Evolutionary conservation across 768 basidiomycete species (phyloP).

Genomic region (Lactifluus echinatus): DNA sequence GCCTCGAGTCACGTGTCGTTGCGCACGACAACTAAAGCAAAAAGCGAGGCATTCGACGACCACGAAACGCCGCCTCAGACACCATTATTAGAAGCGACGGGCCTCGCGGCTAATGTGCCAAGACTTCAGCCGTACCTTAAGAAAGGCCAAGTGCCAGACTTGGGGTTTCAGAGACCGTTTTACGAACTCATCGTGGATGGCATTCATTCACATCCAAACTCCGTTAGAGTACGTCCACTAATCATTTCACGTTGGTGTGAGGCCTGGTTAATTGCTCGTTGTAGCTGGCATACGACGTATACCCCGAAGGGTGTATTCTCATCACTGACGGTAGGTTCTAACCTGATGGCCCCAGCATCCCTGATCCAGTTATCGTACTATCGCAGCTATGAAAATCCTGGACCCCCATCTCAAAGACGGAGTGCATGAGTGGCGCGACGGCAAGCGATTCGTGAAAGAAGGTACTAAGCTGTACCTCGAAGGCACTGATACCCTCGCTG

Average conservation of each 20-base stretch:
- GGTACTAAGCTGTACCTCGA: slow-evolving; percentile 75
- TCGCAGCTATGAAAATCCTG: slow-evolving; percentile 71
- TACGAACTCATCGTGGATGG: slow-evolving; percentile 90
- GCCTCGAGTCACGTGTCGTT: slow-evolving; percentile 4
- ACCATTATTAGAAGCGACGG: slow-evolving; percentile 28
- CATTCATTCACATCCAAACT: slow-evolving; percentile 85
- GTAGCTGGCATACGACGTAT: slow-evolving; percentile 75
- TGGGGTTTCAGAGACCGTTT: slow-evolving; percentile 58
- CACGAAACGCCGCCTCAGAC: slow-evolving; percentile 47
- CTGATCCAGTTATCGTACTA: not conserved
- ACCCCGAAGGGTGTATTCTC: slow-evolving; percentile 79
- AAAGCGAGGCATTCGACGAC: slow-evolving; percentile 51
- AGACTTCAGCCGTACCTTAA: slow-evolving; percentile 31
- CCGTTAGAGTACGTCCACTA: slow-evolving; percentile 56
- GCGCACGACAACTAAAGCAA: slow-evolving; percentile 20
- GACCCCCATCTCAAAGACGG: slow-evolving; percentile 82
- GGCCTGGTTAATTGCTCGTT: slow-evolving; percentile 1
- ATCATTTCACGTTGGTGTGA: not conserved
- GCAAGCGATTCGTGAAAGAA: slow-evolving; percentile 69
- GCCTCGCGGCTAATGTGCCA: not conserved
- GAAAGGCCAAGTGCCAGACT: slow-evolving; percentile 40
- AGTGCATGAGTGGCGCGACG: slow-evolving; percentile 82
- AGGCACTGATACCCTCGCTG: slow-evolving; percentile 82
- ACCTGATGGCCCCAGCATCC: not conserved
- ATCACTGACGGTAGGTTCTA: slow-evolving; percentile 71